Evolutionary conservation across 495 filamentous ascomycete species (phyloP), one percentile per base, ranked within the genome.

Genomic region (Hypoxylon crocopeplum): DNA sequence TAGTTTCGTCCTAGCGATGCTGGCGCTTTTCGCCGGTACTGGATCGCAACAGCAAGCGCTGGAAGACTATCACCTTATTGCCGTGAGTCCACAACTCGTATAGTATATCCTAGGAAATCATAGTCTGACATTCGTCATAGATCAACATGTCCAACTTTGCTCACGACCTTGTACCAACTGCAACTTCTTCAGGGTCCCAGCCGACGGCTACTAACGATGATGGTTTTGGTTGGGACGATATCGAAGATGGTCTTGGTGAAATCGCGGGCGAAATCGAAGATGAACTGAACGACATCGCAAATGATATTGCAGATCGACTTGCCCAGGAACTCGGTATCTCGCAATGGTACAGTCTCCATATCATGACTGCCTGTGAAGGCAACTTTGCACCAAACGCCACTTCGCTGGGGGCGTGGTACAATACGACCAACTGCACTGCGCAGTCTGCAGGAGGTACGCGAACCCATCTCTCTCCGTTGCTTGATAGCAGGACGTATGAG

Each of bases 291-390:
- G 63, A 69, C 21, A 64, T 70, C 30, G 48, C 55, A 3, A 69
- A 79, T 37, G 73, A 80, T 50, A 62, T 75, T 33, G 72, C 78
- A 41, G 77, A 81, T 56, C 63, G 75, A 30, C 44, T 84, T 11
- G 75, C 77, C 1, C 60, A 72, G 4, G 58, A 77, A 2, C 76
- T 86, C 4, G 82, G 82, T 11, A 78, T 90, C 44, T 77, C 83
- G n/a, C 79, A 90, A 60, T 95, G 87, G 74, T 93, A 93, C 72
- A 85, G 84, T 33, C 64, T 86, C 16, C 88, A 93, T 62, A 66
- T 91, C 44, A 82, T 91, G 72, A 79, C 84, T 49, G 82, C 86
- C 64, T 93, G 91, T 59, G 69, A 82, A 57, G 89, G 91, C 33
- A 65, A 77, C 65, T 85, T 81, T 75, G 66, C 66, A 16, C 84